Evolutionary conservation across 2,329 filamentous ascomycete genomes (phyloP).

Genomic region (Mariannaea sp.): DNA sequence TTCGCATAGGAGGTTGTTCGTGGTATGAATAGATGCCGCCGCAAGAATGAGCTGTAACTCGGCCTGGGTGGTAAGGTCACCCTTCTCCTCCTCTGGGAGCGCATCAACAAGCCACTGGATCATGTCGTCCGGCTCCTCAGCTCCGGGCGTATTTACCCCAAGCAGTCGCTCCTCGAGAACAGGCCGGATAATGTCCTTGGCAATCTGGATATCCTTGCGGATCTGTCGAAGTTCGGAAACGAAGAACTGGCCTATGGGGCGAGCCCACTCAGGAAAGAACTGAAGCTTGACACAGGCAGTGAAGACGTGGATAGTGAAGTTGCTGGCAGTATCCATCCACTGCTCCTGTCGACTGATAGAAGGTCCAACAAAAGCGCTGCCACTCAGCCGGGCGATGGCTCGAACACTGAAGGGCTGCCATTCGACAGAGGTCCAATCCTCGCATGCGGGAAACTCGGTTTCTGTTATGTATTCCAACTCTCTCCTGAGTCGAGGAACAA

Average conservation of each 20-base stretch:
- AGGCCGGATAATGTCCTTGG: conserved; percentile 50
- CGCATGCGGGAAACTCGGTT: conserved; percentile 54
- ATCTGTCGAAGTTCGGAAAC: conserved; percentile 54
- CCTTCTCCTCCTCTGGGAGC: conserved; percentile 46
- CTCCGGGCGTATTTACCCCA: conserved; percentile 45
- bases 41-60: conserved; percentile 52
- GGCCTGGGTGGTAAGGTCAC: conserved; percentile 46
- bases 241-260: conserved; percentile 52
- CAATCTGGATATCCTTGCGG: conserved; percentile 48
- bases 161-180: conserved; percentile 53
- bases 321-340: conserved; percentile 58
- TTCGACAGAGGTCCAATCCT: conserved; percentile 60
- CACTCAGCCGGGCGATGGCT: conserved; percentile 58
- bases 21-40: conserved; percentile 52
- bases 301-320: conserved; percentile 56
- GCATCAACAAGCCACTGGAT: conserved; percentile 52
- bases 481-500: conserved; percentile 52
- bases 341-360: conserved; percentile 55
- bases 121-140: conserved; percentile 49
- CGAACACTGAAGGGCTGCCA: conserved; percentile 58
- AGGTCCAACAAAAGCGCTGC: conserved; percentile 57
- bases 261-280: conserved; percentile 56
- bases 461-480: conserved; percentile 53
- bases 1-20: conserved; percentile 52
- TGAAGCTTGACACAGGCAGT: conserved; percentile 55